phyloP scores from a whole-genome alignment of 805 yeast species.

The Yamadazyma nakazawae region DNA sequence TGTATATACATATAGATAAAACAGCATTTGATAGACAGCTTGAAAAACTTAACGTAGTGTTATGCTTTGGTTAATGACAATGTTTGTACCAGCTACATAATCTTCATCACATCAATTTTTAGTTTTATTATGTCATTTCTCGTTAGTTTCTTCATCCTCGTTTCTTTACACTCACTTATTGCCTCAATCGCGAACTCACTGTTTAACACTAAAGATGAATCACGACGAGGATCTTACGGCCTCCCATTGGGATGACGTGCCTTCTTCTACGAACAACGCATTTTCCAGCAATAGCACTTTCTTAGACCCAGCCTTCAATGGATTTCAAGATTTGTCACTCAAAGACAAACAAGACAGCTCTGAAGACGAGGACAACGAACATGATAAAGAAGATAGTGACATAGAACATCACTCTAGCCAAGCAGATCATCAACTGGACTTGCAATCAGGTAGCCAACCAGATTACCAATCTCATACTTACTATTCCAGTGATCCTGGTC shows the following conservation, averaged over 20 bases:
- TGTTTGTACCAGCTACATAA: too few species aligned
- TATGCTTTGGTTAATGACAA: too few species aligned
- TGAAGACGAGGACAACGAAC: conserved; percentile 14
- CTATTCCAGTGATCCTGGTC: neutral
- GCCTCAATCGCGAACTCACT: neutral
- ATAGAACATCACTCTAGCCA: neutral
- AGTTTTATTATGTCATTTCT: neutral
- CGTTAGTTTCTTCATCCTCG: neutral
- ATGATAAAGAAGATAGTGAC: conserved; percentile 6
- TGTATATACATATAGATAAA: too few species aligned
- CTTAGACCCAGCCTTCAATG: conserved; percentile 14
- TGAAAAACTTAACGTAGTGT: too few species aligned
- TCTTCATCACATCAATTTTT: too few species aligned
- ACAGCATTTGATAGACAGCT: neutral
- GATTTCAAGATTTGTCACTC: conserved; percentile 19
- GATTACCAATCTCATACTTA: neutral
- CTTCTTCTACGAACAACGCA: conserved; percentile 28
- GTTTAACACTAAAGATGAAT: conserved; percentile 26
- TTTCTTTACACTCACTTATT: neutral
- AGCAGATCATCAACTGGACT: neutral
- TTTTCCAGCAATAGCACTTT: conserved; percentile 5
- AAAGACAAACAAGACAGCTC: conserved; percentile 14
- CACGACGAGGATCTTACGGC: conserved; percentile 48
- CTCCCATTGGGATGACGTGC: conserved; percentile 61
- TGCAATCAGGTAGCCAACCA: neutral